These are phyloP conservation scores for Trichoderma breve DNA, from an alignment of 2,329 filamentous ascomycete species.

Conservation along the genomic window DNA sequence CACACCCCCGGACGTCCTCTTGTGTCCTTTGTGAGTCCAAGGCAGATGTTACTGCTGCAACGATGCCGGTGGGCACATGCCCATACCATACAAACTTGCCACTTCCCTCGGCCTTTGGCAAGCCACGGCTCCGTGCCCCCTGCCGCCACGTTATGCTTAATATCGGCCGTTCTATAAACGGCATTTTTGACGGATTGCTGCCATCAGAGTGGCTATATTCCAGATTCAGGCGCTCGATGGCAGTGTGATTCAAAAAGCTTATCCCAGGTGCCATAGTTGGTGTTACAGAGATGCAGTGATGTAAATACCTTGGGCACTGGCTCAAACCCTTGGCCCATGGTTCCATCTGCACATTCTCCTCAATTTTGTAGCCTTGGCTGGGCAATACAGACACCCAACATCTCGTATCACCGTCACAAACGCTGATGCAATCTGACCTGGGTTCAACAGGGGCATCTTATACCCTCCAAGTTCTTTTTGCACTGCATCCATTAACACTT, in stretches of 20 bases:
- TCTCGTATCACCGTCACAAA: constrained; percentile 1
- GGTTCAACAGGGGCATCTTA: neutral
- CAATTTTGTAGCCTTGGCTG: neutral
- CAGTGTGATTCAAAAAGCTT: neutral
- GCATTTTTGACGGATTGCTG: neutral
- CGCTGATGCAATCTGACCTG: neutral
- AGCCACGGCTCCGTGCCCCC: neutral
- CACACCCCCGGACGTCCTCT: neutral
- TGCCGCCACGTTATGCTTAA: neutral
- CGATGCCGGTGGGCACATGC: neutral
- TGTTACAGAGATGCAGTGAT: neutral
- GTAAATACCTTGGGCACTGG: neutral
- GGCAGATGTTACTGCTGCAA: neutral
- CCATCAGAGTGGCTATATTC: neutral
- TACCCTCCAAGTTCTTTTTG: neutral
- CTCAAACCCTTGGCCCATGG: neutral
- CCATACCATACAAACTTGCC: neutral
- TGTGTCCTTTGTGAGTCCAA: neutral
- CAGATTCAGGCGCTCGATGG: neutral
- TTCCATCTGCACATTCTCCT: neutral
- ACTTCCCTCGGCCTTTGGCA: neutral
- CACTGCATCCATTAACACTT: neutral
- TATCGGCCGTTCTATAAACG: neutral
- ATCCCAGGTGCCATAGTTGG: neutral
- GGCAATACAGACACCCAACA: neutral